Evolutionary conservation across 2,329 filamentous ascomycete genomes (phyloP).

Genomic region (Atkinsonella hypoxylon): DNA sequence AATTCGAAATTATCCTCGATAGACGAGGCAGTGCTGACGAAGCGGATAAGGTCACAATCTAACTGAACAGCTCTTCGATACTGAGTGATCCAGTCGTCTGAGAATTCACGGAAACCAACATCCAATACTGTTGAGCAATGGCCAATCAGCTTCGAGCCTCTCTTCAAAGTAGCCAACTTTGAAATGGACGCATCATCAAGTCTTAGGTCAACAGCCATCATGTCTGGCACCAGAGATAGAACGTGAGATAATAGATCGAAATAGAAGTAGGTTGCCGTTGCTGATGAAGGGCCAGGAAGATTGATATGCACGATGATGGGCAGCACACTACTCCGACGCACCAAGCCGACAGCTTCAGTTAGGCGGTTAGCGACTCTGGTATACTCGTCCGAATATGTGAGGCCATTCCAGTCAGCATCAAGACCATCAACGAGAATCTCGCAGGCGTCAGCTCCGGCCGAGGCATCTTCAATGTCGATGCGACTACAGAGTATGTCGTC

Average conservation of each 20-base stretch:
- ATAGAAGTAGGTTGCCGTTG: constrained; percentile 27
- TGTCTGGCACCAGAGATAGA: constrained; percentile 50
- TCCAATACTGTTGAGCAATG: constrained; percentile 32
- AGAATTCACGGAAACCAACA: constrained; percentile 41
- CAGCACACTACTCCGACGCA: constrained; percentile 50
- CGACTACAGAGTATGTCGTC: constrained; percentile 36
- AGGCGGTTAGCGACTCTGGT: constrained; percentile 34
- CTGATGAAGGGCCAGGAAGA: constrained; percentile 14
- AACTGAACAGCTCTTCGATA: constrained; percentile 46
- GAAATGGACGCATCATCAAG: constrained; percentile 38
- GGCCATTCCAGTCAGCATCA: constrained; percentile 13
- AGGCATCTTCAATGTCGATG: constrained; percentile 51
- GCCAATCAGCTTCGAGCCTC: constrained; percentile 50
- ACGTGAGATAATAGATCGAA: constrained; percentile 46
- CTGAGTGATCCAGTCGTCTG: constrained; percentile 36
- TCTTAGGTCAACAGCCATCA: constrained; percentile 48
- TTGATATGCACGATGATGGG: constrained; percentile 44
- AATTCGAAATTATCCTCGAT: constrained; percentile 54
- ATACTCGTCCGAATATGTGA: constrained; percentile 8
- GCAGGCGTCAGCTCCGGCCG: constrained; percentile 55
- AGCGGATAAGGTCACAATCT: constrained; percentile 50
- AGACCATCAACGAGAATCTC: constrained; percentile 42
- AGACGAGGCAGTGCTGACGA: constrained; percentile 43
- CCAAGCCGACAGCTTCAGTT: constrained; percentile 44
- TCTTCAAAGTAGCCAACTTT: constrained; percentile 37